Conservation (phyloP, 176 grass and related monocot species). For the Puccinellia tenuiflora region DNA sequence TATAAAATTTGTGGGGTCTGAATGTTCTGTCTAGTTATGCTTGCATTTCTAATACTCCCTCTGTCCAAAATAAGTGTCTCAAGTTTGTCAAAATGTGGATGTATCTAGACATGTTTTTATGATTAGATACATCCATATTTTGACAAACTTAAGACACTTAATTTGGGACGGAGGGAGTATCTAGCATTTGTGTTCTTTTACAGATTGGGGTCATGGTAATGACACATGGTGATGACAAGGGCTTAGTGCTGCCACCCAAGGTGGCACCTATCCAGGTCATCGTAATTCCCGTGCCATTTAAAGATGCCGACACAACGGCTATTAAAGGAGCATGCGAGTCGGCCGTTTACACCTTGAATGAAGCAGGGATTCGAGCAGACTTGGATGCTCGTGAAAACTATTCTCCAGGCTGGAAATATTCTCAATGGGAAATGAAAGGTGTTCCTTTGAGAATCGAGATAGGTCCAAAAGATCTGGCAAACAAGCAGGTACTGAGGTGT, state of each 20-base stretch:
- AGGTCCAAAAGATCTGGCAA: constrained; percentile 89
- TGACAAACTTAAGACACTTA: too few species aligned
- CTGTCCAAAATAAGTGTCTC: too few species aligned
- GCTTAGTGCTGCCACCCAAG: constrained; percentile 86
- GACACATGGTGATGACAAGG: constrained; percentile 96
- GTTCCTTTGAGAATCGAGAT: constrained; percentile 96
- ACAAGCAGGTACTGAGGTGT: constrained; percentile 62
- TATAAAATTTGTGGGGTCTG: neutral
- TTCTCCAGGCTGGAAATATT: constrained; percentile 97
- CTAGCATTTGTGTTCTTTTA: neutral
- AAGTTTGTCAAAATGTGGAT: too few species aligned
- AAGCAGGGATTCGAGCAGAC: constrained; percentile 61
- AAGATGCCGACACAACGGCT: constrained; percentile 79
- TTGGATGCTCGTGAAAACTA: constrained; percentile 82
- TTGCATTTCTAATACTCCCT: constrained; percentile 6
- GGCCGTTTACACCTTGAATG: constrained; percentile 42
- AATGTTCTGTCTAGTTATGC: neutral
- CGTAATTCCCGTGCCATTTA: constrained; percentile 84
- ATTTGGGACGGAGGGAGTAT: too few species aligned
- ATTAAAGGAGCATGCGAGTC: constrained; percentile 74
- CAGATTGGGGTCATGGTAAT: constrained; percentile 95
- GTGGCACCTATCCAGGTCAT: constrained; percentile 82
- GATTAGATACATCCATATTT: too few species aligned
- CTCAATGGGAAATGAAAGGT: constrained; percentile 99
- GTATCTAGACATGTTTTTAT: too few species aligned